Evolutionary conservation across 2,329 filamentous ascomycete species (phyloP), one percentile per base, ranked within the genome.

Genomic region (Epichloe gansuensis): DNA sequence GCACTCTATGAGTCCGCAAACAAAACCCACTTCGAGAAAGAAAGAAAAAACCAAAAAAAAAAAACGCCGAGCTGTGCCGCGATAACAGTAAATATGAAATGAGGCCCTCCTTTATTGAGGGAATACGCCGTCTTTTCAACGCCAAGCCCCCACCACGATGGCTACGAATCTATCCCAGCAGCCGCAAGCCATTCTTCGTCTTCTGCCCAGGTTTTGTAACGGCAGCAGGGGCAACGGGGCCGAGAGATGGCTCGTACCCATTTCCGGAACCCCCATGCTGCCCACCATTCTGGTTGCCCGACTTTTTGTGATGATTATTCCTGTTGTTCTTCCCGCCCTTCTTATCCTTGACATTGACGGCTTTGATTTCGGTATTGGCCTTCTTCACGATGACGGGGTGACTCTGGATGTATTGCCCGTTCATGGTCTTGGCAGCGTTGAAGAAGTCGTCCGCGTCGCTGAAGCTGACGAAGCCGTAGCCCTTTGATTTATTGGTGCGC

Each of bases 401-500:
- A 66, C 89, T 96, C 62, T 95, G 91, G 64, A 98, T 97, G 70
- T 98, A 98, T 72, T 98, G 97, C 60, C 90, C 90, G 63, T 96
- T 87, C 93, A 97, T 97, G 72, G 97, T 91, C 71, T 93, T 89
- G 61, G 89, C 91, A 2, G 93, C 91, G 62, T 88, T 82, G 74
- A 98, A 97, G 67, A 94, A 97, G 63, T 96, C 90, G 66, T 98
- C 93, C 34, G 89, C 87, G 64, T 96, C 87, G 61, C 84, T 85
- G 71, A 98, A 97, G 68, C 88, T 93, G 52, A 98, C 90, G 64
- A 98, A 98, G 3, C 93, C 93, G 65, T 88, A 98, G 0, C 91
- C 93, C 66, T 93, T 95, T 63, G 87, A 94, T 72, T 98, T 98
- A 52, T 87, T 93, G 1, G 91, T 95, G 54, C 89, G 83, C 74